Evolutionary conservation across 768 basidiomycete species (phyloP).

Genomic region (Lentinus tigrinus): DNA sequence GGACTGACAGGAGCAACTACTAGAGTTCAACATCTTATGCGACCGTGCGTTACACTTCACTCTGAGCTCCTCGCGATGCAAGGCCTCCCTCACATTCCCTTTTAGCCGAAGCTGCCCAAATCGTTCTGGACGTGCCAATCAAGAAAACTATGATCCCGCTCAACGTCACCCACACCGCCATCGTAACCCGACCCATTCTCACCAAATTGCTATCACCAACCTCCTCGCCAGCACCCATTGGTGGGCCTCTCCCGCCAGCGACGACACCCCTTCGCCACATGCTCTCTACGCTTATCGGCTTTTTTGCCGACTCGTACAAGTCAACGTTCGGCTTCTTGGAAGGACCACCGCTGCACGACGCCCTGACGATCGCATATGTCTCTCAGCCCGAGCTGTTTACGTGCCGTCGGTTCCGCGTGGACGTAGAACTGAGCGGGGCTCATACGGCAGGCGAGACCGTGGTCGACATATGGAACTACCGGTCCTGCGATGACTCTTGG

Average conservation of each 20-base stretch:
- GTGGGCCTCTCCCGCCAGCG: conserved; percentile 22
- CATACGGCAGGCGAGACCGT: conserved; percentile 77
- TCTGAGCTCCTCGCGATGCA: neutral
- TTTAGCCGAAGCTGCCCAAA: conserved; percentile 78
- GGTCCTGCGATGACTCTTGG: conserved; percentile 63
- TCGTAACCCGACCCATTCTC: conserved; percentile 61
- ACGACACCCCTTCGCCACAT: conserved; percentile 60
- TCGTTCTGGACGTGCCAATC: conserved; percentile 71
- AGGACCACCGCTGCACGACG: conserved; percentile 87
- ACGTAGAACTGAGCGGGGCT: conserved; percentile 71
- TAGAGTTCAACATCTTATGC: conserved; percentile 80
- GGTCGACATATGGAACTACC: conserved; percentile 74
- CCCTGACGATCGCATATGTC: conserved; percentile 78
- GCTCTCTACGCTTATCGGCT: conserved; percentile 70
- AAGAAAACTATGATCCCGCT: conserved; percentile 78
- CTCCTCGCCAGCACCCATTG: neutral
- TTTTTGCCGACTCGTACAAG: conserved; percentile 73
- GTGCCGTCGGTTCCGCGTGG: conserved; percentile 67
- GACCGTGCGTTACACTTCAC: conserved; percentile 66
- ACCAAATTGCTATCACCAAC: conserved; percentile 42
- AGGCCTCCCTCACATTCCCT: neutral
- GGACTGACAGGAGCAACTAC: neutral
- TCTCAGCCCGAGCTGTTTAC: conserved; percentile 66
- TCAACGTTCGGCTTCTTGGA: conserved; percentile 77
- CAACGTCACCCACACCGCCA: conserved; percentile 86